Base-by-base conservation (phyloP, 768 basidiomycete genomes). In the Mycena venus region DNA sequence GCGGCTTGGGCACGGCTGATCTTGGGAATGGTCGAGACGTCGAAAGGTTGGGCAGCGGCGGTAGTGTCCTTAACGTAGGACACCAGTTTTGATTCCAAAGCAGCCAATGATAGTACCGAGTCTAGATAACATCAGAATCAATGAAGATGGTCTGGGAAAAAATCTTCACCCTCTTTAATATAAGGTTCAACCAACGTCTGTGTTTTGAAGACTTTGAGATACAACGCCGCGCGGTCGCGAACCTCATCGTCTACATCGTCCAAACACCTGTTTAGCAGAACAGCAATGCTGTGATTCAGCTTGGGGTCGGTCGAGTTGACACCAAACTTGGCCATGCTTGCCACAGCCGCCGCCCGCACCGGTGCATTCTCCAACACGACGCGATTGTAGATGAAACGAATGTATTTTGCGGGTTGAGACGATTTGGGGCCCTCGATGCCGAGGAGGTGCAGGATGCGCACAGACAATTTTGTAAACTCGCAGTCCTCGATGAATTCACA, bases 401-500 rank as follows among this genome's bases (percentile, higher is more conserved):
- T 99, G 82, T 98, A 99, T 85, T 99, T 99, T 63, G 96, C 94
- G 14, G 98, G 98, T 83, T 98, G 95, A n/a, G 94, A 92, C 32
- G 97, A 94, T 82, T 96, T 95, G 36, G 98, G 98, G 12, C 98
- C 98, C 85, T 99, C 98, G 70, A 97, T 90, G 38, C 98, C 98
- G 58, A 99, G 92, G 42, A 99, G 86, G 81, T 99, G 95, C 29
- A 99, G 90, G 78, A 99, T 96, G 58, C 98, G 95, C 75, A 99
- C 98, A 34, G 97, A 98, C 61, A 99, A 92, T 84, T 99, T 99
- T 36, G 98, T 99, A 81, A 99, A 99, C 83, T 99, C 98, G 90
- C 98, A 99, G 82, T 99, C 98, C 85, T 99, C 98, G 82, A 99
- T 99, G 82, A 99, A 99, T 83, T 99, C 98, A 88, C 98, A 99